Percentiles rank a stretch among this genome's conserved stretches.
phyloP scores from a whole-genome alignment of 2,329 filamentous ascomycete genomes.

The Ampelomyces quisqualis region DNA sequence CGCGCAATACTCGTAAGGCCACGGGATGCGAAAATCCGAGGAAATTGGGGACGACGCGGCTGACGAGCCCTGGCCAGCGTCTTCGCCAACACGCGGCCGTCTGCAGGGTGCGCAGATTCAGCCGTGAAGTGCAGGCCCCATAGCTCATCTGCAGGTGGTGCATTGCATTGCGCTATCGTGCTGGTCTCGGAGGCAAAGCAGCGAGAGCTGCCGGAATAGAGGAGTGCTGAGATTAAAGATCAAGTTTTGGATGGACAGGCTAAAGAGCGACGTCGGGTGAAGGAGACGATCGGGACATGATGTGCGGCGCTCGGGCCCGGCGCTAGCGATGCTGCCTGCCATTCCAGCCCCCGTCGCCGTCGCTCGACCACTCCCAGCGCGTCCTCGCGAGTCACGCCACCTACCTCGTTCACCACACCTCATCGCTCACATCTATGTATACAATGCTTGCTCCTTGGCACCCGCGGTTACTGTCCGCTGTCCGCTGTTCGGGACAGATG shows the following conservation, averaged over 20 bases:
- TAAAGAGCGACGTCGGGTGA: slow-evolving; percentile 27
- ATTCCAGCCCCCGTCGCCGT: slow-evolving; percentile 29
- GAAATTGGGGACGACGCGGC: slow-evolving; percentile 33
- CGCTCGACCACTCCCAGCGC: slow-evolving; percentile 22
- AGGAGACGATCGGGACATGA: slow-evolving; percentile 26
- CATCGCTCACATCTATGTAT: slow-evolving; percentile 17
- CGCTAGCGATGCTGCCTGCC: slow-evolving; percentile 13
- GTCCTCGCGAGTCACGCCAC: slow-evolving; percentile 17
- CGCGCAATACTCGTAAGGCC: slow-evolving; percentile 2
- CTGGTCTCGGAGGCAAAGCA: slow-evolving; percentile 14
- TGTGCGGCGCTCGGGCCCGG: slow-evolving; percentile 23
- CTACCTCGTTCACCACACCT: slow-evolving; percentile 10
- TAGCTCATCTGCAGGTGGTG: slow-evolving; percentile 22
- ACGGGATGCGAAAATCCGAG: slow-evolving; percentile 3
- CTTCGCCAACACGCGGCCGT: slow-evolving; percentile 24
- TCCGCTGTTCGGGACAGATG: slow-evolving; percentile 35
- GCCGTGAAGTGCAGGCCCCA: slow-evolving; percentile 20
- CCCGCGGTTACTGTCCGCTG: slow-evolving; percentile 12
- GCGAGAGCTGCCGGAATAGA: slow-evolving; percentile 25
- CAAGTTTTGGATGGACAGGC: slow-evolving; percentile 32
- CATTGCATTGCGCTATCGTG: slow-evolving; percentile 20
- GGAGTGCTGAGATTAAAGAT: slow-evolving; percentile 33
- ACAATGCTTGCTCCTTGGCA: slow-evolving; percentile 10
- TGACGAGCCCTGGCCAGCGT: slow-evolving; percentile 12
- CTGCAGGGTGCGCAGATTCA: slow-evolving; percentile 24